Evolutionary conservation across 306 rosid species (phyloP).

Genomic region (Calophaca sinica): DNA sequence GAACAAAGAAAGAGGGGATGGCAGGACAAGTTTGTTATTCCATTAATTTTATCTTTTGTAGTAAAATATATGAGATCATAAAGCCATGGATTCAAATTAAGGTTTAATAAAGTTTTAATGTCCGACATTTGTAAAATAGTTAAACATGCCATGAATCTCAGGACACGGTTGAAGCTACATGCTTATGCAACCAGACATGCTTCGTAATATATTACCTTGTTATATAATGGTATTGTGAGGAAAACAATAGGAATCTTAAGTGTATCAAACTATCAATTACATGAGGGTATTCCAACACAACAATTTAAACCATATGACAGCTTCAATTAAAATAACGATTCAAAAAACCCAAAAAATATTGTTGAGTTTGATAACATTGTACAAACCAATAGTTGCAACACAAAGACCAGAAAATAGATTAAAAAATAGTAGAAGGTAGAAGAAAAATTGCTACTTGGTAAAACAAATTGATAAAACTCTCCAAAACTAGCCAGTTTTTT

Average conservation of each 20-base stretch:
- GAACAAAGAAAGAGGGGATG: no score
- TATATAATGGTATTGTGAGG: no score
- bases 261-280: background rate
- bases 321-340: constrained; percentile 40
- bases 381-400: no score
- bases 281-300: constrained; percentile 40
- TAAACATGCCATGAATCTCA: constrained; percentile 12
- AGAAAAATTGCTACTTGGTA: no score
- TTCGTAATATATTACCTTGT: constrained; percentile 18
- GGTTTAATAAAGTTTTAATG: background rate
- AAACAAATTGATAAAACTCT: no score
- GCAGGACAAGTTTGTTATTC: no score
- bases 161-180: constrained; percentile 9
- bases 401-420: no score
- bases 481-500: no score
- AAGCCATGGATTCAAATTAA: no score
- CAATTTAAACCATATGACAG: constrained; percentile 29
- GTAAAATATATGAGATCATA: background rate
- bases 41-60: background rate
- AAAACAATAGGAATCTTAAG: constrained; percentile 17
- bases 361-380: no score
- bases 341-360: constrained; percentile 8
- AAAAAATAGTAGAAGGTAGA: no score
- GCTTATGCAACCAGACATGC: constrained; percentile 8
- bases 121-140: background rate